Conservation (phyloP, 441 rosid genomes). For the Adansonia grandidieri region DNA sequence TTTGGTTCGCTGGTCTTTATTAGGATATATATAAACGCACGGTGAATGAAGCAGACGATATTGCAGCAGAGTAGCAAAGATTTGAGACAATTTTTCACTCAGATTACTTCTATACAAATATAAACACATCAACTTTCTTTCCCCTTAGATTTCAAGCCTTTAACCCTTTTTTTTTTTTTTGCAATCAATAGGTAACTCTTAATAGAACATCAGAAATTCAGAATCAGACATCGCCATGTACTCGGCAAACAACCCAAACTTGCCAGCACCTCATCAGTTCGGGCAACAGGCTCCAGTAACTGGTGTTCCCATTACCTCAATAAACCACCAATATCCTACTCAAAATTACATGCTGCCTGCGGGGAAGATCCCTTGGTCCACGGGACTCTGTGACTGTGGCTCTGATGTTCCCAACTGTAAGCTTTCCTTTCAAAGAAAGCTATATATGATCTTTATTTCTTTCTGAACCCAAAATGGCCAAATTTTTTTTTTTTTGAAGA, state of each 20-base stretch:
- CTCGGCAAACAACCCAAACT: neutral
- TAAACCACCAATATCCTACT: neutral
- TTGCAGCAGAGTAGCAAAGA: neutral
- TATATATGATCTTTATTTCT: neutral
- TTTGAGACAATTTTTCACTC: neutral
- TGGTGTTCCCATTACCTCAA: neutral
- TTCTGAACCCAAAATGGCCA: neutral
- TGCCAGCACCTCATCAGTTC: neutral
- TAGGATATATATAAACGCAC: neutral
- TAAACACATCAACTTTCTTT: neutral
- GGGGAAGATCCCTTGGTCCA: constrained; percentile 38
- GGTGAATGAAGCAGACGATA: neutral
- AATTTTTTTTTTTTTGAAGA: neutral
- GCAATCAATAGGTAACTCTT: neutral
- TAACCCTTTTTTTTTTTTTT: neutral
- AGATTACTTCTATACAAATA: neutral
- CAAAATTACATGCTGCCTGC: neutral
- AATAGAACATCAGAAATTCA: neutral
- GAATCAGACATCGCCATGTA: neutral
- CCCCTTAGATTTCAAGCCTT: neutral
- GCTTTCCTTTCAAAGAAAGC: neutral
- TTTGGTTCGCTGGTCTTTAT: neutral
- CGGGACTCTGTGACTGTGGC: constrained; percentile 46
- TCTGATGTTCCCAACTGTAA: constrained; percentile 39
- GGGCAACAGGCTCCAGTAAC: neutral